Percentiles rank a stretch among this genome's conserved stretches.
Conservation (phyloP, 2,329 filamentous ascomycete genomes). For the Xylariaceae sp. region DNA sequence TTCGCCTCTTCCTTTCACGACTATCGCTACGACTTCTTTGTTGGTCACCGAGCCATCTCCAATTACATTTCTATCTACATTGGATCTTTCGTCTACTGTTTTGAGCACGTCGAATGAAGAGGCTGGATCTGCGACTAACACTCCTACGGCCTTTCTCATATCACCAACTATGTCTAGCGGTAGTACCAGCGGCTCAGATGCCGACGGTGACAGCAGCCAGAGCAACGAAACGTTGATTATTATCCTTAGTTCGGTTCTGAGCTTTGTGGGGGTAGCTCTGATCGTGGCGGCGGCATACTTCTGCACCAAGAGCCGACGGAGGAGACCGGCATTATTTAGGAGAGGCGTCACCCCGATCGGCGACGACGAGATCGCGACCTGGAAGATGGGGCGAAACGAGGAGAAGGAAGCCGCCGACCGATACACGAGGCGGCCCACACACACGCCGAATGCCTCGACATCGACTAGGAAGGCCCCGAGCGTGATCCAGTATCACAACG, state of each 20-base stretch:
- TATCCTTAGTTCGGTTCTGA: constrained; percentile 44
- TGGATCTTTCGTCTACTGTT: neutral
- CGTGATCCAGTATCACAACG: constrained; percentile 48
- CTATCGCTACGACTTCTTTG: neutral
- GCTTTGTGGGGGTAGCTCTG: constrained; percentile 40
- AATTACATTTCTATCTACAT: neutral
- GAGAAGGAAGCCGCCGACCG: constrained; percentile 26
- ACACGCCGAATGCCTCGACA: constrained; percentile 33
- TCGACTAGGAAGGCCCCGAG: constrained; percentile 42
- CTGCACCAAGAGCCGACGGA: constrained; percentile 36
- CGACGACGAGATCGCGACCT: constrained; percentile 63
- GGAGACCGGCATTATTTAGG: constrained; percentile 38
- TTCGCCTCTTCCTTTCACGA: neutral
- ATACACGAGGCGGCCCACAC: constrained; percentile 19
- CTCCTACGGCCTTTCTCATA: neutral
- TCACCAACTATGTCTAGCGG: constrained; percentile 10
- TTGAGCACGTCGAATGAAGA: neutral
- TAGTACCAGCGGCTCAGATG: constrained; percentile 8
- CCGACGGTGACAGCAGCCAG: constrained; percentile 10
- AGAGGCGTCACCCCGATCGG: constrained; percentile 58
- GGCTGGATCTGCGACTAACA: neutral
- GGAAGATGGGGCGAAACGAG: constrained; percentile 42
- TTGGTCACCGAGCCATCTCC: neutral
- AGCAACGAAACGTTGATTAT: constrained; percentile 43
- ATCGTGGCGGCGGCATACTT: constrained; percentile 33